Evolutionary conservation across 2,329 filamentous ascomycete genomes (phyloP), one percentile per base, ranked within the genome.

Genomic region (Trichophyton benhamiae): DNA sequence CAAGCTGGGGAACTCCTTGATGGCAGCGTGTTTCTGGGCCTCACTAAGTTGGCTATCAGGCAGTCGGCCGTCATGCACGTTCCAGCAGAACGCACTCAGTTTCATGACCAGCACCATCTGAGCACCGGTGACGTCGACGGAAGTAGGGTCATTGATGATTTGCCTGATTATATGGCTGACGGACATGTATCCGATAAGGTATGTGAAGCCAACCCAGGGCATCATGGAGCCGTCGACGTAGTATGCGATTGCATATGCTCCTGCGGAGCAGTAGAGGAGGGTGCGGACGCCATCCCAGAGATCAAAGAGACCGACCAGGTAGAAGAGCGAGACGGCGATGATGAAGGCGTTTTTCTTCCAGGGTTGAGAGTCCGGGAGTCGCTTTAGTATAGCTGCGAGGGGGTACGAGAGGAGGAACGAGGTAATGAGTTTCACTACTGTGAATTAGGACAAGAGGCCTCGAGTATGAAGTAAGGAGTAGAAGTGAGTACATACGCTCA

Each of bases 61-160:
- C 20, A 95, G 80, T 62, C 87, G 85, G 20, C 94, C 95, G 72
- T 99, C 94, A 69, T 94, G 91, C 7, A 97, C 87, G 71, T 97
- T 97, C 94, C 94, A 99, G 77, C 90, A 95, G 71, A 99, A 99
- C 3, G 92, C 88, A 22, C 86, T 90, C 41, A 99, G 83, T 75
- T 99, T 99, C 90, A 99, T 99, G 65, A 97, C 87, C 67, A 97
- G 77, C 38, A 99, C 94, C 94, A 99, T 99, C 74, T 99, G 94
- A 0, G 92, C 91, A 63, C 82, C 91, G 0, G 92, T 96, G 67
- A 99, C 91, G 72, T 99, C 94, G 63, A 96, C 80, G 1, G 77
- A 75, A 44, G 82, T 80, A 0, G 88, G 83, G 64, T 84, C 80
- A 67, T 87, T 80, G 44, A 82, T 77, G 44, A 85, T 82, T 74